Conservation (phyloP, 2,329 filamentous ascomycete genomes). For the Claviceps sp. region DNA sequence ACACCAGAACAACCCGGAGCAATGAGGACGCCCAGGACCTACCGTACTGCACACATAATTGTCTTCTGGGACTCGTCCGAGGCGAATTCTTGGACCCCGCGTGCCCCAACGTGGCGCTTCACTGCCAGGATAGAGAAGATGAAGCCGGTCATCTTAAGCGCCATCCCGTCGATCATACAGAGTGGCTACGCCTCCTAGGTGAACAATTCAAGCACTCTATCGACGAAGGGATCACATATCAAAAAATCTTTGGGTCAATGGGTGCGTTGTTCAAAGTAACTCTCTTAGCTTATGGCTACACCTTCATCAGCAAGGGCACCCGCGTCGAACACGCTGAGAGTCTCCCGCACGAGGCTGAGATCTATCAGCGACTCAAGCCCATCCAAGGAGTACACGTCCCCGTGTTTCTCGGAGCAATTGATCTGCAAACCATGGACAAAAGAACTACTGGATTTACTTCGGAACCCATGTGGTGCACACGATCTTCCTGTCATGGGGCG, state of each 20-base stretch:
- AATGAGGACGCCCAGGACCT: background rate
- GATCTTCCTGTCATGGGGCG: too few relatives aligned
- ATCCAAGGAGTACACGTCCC: conserved; percentile 23
- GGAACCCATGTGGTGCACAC: too few relatives aligned
- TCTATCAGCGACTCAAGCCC: conserved; percentile 21
- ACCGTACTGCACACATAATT: conserved; percentile 25
- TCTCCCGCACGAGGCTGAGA: conserved; percentile 21
- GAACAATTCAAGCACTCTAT: conserved; percentile 17
- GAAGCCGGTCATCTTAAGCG: conserved; percentile 13
- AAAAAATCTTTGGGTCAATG: conserved; percentile 19
- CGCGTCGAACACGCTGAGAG: conserved; percentile 17
- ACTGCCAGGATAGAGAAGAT: conserved; percentile 10
- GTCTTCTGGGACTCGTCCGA: conserved; percentile 21
- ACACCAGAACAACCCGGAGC: too few relatives aligned
- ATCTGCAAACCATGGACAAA: conserved; percentile 19
- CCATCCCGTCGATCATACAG: too few relatives aligned
- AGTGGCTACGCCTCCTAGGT: conserved; percentile 10
- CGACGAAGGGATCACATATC: conserved; percentile 16
- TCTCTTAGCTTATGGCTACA: too few relatives aligned
- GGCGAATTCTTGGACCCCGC: conserved; percentile 16
- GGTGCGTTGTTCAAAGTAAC: conserved; percentile 23
- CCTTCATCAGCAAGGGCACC: conserved; percentile 24
- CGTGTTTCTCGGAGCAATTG: conserved; percentile 24
- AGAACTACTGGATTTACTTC: conserved; percentile 14
- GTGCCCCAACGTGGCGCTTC: conserved; percentile 25